Percentiles rank a stretch among this genome's conserved stretches.
These are phyloP conservation scores for Pyracantha coccinea DNA, from an alignment of 331 rosid species.

Conservation along the genomic window DNA sequence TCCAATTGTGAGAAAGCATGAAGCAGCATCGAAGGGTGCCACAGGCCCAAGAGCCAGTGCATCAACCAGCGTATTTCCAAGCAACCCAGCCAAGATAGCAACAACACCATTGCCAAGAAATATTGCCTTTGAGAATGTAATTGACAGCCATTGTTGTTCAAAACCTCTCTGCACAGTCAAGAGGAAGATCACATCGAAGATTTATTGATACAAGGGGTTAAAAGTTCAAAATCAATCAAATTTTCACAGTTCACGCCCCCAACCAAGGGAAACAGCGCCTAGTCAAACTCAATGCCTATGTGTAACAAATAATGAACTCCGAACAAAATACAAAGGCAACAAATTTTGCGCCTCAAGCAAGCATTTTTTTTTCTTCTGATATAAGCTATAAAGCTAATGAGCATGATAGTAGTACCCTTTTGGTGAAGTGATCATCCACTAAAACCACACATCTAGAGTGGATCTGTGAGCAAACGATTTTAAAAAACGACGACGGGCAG, in stretches of 20 bases:
- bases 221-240: conserved; percentile 3
- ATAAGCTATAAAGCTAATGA: neutral
- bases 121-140: conserved; percentile 93
- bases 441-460: neutral
- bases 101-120: conserved; percentile 97
- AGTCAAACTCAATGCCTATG: neutral
- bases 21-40: conserved; percentile 98
- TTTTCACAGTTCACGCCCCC: neutral
- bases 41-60: conserved; percentile 88
- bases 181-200: neutral
- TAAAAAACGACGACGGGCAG: neutral
- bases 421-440: too few species aligned
- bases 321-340: neutral
- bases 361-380: too few species aligned
- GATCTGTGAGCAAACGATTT: too few species aligned
- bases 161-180: conserved; percentile 68
- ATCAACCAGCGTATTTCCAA: conserved; percentile 89
- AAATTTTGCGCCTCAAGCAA: neutral
- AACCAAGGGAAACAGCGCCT: neutral
- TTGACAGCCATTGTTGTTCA: conserved; percentile 94
- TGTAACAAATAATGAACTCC: neutral
- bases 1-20: conserved; percentile 92
- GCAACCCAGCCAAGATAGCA: conserved; percentile 86
- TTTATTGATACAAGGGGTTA: conserved; percentile 16
- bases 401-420: neutral